These are phyloP conservation scores for Phytophthora sp. DNA, from an alignment of 352 stramenopile genomes.

Conservation along the genomic window DNA sequence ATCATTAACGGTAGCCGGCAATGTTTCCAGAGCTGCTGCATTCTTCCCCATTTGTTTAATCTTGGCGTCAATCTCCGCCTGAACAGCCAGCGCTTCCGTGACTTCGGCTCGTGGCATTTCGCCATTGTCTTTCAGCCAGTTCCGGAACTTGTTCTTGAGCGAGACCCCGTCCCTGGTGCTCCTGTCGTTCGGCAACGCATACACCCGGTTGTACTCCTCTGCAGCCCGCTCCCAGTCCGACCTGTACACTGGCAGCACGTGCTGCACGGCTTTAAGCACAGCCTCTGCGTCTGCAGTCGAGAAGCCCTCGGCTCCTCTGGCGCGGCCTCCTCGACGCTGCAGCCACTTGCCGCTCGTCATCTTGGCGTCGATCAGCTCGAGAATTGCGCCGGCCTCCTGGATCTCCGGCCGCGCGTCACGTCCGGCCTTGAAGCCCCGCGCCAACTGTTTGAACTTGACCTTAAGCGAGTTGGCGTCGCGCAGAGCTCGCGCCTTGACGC, in stretches of 20 bases:
- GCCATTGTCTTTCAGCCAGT: slow-evolving; percentile 27
- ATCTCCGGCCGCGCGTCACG: slow-evolving; percentile 5
- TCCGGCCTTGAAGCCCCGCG: slow-evolving; percentile 7
- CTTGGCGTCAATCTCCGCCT: slow-evolving; percentile 28
- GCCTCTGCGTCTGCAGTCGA: slow-evolving; percentile 18
- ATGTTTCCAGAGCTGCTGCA: neutral
- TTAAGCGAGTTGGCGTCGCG: slow-evolving; percentile 32
- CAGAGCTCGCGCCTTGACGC: slow-evolving; percentile 24
- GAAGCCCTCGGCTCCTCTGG: slow-evolving; percentile 36
- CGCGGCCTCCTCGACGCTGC: slow-evolving; percentile 34
- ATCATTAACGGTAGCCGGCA: neutral
- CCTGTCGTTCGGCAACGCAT: slow-evolving; percentile 26
- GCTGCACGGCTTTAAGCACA: slow-evolving; percentile 21
- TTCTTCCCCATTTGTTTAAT: slow-evolving; percentile 5
- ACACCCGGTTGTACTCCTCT: slow-evolving; percentile 31
- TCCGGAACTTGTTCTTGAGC: slow-evolving; percentile 40
- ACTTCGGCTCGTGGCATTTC: slow-evolving; percentile 14
- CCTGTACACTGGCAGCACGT: slow-evolving; percentile 19
- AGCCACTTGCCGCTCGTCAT: slow-evolving; percentile 12
- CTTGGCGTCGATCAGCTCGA: slow-evolving; percentile 30
- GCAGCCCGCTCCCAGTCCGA: slow-evolving; percentile 29
- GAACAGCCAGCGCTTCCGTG: slow-evolving; percentile 17
- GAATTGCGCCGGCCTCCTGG: slow-evolving; percentile 17
- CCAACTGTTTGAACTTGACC: slow-evolving; percentile 42
- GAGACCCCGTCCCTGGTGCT: slow-evolving; percentile 27